Evolutionary conservation across 306 rosid species (phyloP).

Genomic region (Sicyos baderoa): DNA sequence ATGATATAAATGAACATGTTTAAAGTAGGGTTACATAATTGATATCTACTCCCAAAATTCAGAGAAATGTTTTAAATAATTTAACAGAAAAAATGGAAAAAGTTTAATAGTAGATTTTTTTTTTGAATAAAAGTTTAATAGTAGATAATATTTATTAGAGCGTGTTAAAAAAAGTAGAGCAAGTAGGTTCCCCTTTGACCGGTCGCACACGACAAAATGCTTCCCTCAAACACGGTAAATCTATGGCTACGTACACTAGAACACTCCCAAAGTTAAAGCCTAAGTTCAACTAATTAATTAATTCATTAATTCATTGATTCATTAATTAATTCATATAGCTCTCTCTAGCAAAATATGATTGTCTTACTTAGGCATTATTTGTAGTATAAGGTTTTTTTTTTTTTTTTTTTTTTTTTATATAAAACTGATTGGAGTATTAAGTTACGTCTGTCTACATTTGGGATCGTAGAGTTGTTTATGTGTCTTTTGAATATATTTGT

Average conservation of each 20-base stretch:
- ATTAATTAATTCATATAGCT: neutral
- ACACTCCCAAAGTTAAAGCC: neutral
- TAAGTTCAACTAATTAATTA: neutral
- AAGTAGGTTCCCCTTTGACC: neutral
- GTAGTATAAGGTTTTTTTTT: too few relatives aligned
- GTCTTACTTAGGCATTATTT: neutral
- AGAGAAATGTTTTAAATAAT: too few relatives aligned
- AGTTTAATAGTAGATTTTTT: neutral
- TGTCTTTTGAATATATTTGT: too few relatives aligned
- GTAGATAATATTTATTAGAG: neutral
- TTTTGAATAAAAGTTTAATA: too few relatives aligned
- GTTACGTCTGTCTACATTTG: too few relatives aligned
- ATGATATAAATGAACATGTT: too few relatives aligned
- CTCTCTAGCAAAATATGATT: neutral
- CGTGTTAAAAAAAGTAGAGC: neutral
- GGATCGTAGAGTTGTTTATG: too few relatives aligned
- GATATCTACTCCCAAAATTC: too few relatives aligned
- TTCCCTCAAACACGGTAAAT: constrained; percentile 9
- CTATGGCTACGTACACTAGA: neutral
- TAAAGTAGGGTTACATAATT: too few relatives aligned
- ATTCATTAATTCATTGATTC: neutral
- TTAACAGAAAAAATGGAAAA: too few relatives aligned
- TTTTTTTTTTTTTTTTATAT: too few relatives aligned
- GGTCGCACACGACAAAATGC: neutral
- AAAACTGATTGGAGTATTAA: too few relatives aligned